Evolutionary conservation across 164 flowering plant species (phyloP), one percentile per base, ranked within the genome.

Genomic region (Tetracentron sinense): DNA sequence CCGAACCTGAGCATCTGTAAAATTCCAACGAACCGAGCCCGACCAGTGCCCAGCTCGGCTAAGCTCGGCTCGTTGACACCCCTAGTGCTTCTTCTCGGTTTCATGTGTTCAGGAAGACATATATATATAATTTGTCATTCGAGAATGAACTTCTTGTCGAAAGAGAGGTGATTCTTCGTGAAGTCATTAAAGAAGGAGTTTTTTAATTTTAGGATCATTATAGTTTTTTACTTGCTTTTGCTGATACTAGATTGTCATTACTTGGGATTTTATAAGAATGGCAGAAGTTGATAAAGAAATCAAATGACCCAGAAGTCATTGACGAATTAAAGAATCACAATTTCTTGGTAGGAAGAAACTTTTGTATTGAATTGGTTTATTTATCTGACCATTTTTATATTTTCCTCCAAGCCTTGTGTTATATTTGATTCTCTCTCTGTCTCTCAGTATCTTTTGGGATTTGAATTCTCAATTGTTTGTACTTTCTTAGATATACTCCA

Each of bases 21-120:
- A n/a, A n/a, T n/a, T n/a, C n/a, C n/a, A n/a, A n/a, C n/a, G n/a
- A n/a, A n/a, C n/a, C n/a, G n/a, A n/a, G n/a, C n/a, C n/a, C n/a
- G n/a, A n/a, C n/a, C n/a, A n/a, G n/a, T n/a, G n/a, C n/a, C n/a
- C n/a, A n/a, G n/a, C n/a, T n/a, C n/a, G n/a, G n/a, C n/a, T n/a
- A n/a, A n/a, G n/a, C n/a, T n/a, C n/a, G n/a, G n/a, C n/a, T n/a
- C n/a, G n/a, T n/a, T n/a, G n/a, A n/a, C n/a, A n/a, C n/a, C n/a
- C n/a, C n/a, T n/a, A n/a, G n/a, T n/a, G n/a, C n/a, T n/a, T n/a
- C n/a, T n/a, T n/a, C n/a, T n/a, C n/a, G 61, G 15, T 47, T 63
- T 66, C 75, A 54, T 68, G 90, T 96, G 85, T 87, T 89, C 74
- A 85, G 79, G 76, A 89, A 87, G 71, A 82, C 92, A 73, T 93